phyloP scores from a whole-genome alignment of 257 asterid species.

The Penstemon newberryi region DNA sequence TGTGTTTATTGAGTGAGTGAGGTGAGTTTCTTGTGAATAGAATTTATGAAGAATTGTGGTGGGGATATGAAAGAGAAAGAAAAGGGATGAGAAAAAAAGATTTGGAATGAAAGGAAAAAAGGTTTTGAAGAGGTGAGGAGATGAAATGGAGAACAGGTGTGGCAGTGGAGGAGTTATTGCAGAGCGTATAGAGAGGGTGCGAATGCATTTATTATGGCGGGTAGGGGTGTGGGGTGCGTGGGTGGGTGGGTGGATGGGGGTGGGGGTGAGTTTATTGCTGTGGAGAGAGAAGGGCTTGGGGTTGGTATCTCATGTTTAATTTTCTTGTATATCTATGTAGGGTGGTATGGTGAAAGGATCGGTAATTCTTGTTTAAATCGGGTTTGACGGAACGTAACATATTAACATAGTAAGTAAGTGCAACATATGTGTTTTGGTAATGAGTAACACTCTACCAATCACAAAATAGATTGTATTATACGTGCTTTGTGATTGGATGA shows the following conservation, averaged over 20 bases:
- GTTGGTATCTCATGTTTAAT: background rate
- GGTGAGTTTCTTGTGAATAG: slow-evolving; percentile 35
- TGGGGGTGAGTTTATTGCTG: slow-evolving; percentile 53
- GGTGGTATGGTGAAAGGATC: background rate
- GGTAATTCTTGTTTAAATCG: too few relatives aligned
- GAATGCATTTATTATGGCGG: slow-evolving; percentile 70
- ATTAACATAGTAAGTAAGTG: too few relatives aligned
- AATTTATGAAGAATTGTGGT: slow-evolving; percentile 36
- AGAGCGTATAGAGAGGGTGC: slow-evolving; percentile 72
- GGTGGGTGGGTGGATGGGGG: slow-evolving; percentile 29
- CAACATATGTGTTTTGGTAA: too few relatives aligned
- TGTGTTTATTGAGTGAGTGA: background rate
- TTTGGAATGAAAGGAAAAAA: background rate
- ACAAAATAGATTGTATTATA: too few relatives aligned
- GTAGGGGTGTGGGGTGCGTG: slow-evolving; percentile 26
- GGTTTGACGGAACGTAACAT: too few relatives aligned
- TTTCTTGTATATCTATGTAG: background rate
- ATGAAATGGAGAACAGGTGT: slow-evolving; percentile 33
- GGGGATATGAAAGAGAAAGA: slow-evolving; percentile 35
- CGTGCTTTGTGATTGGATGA: too few relatives aligned
- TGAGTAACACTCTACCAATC: too few relatives aligned
- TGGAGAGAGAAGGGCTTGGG: slow-evolving; percentile 34
- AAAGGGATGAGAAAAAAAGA: background rate
- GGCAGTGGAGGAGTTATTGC: slow-evolving; percentile 73
- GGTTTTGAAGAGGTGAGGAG: slow-evolving; percentile 29